These are phyloP conservation scores for Solanum hybrid DNA, from an alignment of 305 asterid genomes.

Conservation along the genomic window DNA sequence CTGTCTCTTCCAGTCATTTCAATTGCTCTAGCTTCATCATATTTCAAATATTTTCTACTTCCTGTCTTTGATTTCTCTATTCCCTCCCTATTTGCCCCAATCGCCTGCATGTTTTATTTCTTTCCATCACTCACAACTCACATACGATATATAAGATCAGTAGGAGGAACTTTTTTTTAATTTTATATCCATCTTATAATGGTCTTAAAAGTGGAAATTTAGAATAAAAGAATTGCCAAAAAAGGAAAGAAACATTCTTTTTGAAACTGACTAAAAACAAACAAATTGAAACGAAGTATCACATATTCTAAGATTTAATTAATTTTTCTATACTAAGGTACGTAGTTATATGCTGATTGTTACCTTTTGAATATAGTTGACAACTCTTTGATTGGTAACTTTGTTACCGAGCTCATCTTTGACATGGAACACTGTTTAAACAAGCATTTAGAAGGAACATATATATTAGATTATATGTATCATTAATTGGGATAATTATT, in stretches of 20 bases:
- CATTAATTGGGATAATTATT: neutral
- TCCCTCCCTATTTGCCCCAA: conserved; percentile 20
- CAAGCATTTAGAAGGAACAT: neutral
- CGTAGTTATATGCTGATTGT: neutral
- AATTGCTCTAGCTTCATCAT: conserved; percentile 41
- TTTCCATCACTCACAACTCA: neutral
- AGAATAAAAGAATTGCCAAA: no score
- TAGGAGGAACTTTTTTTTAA: neutral
- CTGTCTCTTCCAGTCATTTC: conserved; percentile 76
- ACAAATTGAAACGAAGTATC: neutral
- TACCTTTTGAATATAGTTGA: conserved; percentile 64
- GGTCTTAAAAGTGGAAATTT: no score
- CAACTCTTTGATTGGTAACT: conserved; percentile 47
- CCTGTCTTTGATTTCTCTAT: conserved; percentile 12
- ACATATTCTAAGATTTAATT: neutral
- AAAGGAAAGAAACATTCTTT: neutral
- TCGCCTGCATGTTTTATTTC: conserved; percentile 22
- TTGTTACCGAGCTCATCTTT: conserved; percentile 56
- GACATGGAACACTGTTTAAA: conserved; percentile 61
- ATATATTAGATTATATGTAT: neutral
- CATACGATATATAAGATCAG: neutral
- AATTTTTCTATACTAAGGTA: neutral
- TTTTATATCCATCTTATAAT: no score
- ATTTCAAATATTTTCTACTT: neutral
- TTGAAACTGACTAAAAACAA: neutral